Conservation (phyloP, 2,329 filamentous ascomycete genomes). For the Fonsecaea erecta region DNA sequence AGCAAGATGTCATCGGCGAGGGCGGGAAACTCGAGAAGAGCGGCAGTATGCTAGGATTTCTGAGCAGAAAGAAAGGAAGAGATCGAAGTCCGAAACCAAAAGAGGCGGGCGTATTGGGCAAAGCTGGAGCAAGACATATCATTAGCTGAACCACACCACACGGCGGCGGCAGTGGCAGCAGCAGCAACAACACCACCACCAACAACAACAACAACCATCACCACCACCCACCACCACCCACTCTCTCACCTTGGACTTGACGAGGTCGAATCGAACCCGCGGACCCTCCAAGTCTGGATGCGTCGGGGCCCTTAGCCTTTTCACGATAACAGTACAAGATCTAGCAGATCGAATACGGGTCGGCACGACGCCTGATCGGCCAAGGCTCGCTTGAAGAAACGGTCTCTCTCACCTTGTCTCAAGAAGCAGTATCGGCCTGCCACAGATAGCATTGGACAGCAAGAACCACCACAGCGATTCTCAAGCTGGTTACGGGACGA, state of each 20-base stretch:
- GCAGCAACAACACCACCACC: too few species aligned
- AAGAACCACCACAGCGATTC: background rate
- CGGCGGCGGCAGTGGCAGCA: background rate
- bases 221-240: too few species aligned
- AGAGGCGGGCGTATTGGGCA: conserved; percentile 89
- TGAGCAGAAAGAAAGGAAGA: conserved; percentile 85
- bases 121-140: conserved; percentile 86
- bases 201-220: too few species aligned
- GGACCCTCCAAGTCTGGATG: background rate
- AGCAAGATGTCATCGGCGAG: conserved; percentile 15
- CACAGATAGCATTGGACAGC: background rate
- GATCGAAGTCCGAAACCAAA: conserved; percentile 93
- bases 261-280: background rate
- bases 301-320: background rate
- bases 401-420: background rate
- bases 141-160: conserved; percentile 61
- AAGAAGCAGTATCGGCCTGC: background rate
- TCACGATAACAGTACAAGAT: background rate
- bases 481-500: background rate
- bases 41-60: conserved; percentile 81
- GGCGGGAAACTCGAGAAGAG: conserved; percentile 50
- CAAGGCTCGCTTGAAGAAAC: background rate
- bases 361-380: background rate
- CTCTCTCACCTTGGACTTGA: background rate
- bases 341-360: background rate